These are phyloP conservation scores for Citrus inodora DNA, from an alignment of 345 rosid genomes.

Conservation along the genomic window DNA sequence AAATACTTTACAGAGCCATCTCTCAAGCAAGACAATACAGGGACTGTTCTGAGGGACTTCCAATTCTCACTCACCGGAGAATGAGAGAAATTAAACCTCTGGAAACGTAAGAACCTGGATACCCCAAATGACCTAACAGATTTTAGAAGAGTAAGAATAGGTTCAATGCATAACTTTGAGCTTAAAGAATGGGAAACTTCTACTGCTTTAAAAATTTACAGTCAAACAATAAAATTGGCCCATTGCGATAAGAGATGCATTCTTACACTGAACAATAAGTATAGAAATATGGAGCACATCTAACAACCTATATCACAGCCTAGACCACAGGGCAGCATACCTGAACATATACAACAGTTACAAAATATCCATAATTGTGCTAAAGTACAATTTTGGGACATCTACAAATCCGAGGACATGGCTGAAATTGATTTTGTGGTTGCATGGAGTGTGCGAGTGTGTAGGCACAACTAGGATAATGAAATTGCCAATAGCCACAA, in stretches of 20 bases:
- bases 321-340: not conserved
- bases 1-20: conserved; percentile 64
- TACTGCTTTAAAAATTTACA: not conserved
- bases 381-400: not conserved
- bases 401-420: not conserved
- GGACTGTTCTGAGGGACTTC: conserved; percentile 33
- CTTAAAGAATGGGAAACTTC: conserved; percentile 9
- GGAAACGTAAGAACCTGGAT: conserved; percentile 41
- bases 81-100: conserved; percentile 33
- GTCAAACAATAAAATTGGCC: not conserved
- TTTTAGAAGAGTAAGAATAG: conserved; percentile 3
- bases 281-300: not conserved
- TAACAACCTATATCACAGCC: not conserved
- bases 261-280: not conserved
- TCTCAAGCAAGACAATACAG: conserved; percentile 30
- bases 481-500: not conserved
- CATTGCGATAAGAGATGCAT: conserved; percentile 5
- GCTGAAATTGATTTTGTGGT: not conserved
- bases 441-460: not conserved
- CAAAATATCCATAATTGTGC: not conserved
- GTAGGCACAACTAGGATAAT: not conserved
- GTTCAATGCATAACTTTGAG: conserved; percentile 6
- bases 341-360: not conserved
- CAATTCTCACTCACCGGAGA: conserved; percentile 21
- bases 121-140: conserved; percentile 54